Conservation (phyloP, 345 rosid species). For the Gossypium australe region DNA sequence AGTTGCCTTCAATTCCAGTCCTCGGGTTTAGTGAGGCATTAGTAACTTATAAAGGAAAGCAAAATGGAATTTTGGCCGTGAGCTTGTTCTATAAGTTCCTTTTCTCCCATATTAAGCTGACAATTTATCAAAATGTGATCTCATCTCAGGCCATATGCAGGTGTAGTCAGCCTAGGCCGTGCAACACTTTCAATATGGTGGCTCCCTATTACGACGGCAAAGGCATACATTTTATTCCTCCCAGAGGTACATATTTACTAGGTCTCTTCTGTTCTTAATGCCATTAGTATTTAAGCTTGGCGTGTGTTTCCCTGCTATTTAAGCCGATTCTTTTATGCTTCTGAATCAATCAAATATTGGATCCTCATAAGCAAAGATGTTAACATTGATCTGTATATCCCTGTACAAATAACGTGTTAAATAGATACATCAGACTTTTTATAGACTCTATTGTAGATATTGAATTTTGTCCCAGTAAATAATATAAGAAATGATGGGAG, state of each 20-base stretch:
- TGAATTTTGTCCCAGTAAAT: neutral
- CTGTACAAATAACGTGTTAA: neutral
- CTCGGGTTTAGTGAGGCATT: neutral
- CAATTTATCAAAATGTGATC: neutral
- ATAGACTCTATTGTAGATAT: neutral
- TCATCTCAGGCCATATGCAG: constrained; percentile 73
- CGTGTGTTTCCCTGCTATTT: neutral
- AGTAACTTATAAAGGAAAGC: neutral
- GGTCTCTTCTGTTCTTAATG: neutral
- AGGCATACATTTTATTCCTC: constrained; percentile 36
- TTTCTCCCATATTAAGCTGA: neutral
- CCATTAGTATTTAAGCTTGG: neutral
- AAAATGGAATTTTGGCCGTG: neutral
- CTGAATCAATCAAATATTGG: neutral
- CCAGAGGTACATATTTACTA: constrained; percentile 37
- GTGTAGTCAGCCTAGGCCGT: constrained; percentile 84
- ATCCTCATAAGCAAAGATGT: neutral
- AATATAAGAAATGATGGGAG: neutral
- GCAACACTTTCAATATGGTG: constrained; percentile 91
- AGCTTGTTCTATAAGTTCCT: neutral
- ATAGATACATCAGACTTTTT: neutral
- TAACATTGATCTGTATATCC: neutral
- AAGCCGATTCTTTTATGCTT: neutral
- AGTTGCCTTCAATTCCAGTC: neutral
- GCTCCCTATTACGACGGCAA: constrained; percentile 74